These are phyloP conservation scores for Bassia scoparia DNA, from an alignment of 148 eudicot genomes.

Conservation along the genomic window DNA sequence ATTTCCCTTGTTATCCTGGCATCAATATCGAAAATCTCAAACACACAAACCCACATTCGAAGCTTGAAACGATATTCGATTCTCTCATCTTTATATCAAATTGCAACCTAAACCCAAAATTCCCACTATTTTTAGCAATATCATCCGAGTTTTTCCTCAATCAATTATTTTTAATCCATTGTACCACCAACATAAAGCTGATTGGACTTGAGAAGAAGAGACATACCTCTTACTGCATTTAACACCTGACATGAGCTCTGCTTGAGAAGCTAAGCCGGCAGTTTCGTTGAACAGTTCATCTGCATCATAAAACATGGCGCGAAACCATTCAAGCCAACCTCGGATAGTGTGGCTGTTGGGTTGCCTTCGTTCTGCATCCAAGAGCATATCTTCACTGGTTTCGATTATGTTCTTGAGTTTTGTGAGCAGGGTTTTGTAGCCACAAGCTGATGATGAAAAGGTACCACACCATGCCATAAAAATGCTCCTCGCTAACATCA, in stretches of 20 bases:
- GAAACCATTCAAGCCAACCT: constrained; percentile 17
- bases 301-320: constrained; percentile 14
- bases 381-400: constrained; percentile 3
- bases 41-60: constrained; percentile 21
- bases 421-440: constrained; percentile 11
- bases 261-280: neutral
- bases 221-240: constrained; percentile 2
- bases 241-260: neutral
- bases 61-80: neutral
- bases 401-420: constrained; percentile 7
- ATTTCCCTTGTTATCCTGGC: no score
- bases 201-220: constrained; percentile 2
- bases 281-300: constrained; percentile 25
- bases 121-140: constrained; percentile 2
- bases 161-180: neutral
- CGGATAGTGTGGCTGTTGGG: constrained; percentile 9
- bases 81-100: constrained; percentile 5
- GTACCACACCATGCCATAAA: no score
- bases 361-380: constrained; percentile 20
- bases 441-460: constrained; percentile 17
- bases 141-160: neutral
- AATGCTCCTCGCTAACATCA: no score
- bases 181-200: neutral
- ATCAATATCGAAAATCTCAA: constrained; percentile 1
- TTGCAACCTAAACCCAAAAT: constrained; percentile 1